Percentiles rank a stretch among this genome's conserved stretches.
Evolutionary conservation across 2,329 filamentous ascomycete species (phyloP).

Genomic region (Diaporthe destruens): DNA sequence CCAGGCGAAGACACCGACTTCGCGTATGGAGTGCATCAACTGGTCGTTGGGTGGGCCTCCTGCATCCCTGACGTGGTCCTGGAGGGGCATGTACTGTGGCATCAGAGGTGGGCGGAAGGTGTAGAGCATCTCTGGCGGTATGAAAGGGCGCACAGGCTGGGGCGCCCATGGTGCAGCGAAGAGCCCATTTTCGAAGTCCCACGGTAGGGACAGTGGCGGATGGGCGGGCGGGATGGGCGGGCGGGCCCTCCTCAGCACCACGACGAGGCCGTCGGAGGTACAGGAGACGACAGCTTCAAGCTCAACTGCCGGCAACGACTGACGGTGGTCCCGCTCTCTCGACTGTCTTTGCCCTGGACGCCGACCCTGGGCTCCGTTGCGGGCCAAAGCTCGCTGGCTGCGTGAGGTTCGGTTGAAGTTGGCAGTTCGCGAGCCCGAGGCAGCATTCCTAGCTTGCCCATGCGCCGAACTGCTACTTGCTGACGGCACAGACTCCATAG

Average conservation of each 20-base stretch:
- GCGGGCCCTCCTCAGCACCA: slow-evolving; percentile 80
- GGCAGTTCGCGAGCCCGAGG: slow-evolving; percentile 45
- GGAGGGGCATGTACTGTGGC: slow-evolving; percentile 59
- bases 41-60: slow-evolving; percentile 69
- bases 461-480: slow-evolving; percentile 33
- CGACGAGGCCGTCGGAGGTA: slow-evolving; percentile 88
- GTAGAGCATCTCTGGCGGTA: slow-evolving; percentile 57
- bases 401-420: slow-evolving; percentile 2
- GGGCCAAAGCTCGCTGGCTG: slow-evolving; percentile 7
- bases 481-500: slow-evolving; percentile 37
- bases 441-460: slow-evolving; percentile 18
- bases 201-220: slow-evolving; percentile 58
- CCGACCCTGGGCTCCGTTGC: slow-evolving; percentile 8
- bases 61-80: slow-evolving; percentile 58
- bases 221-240: slow-evolving; percentile 74
- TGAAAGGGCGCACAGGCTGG: slow-evolving; percentile 69
- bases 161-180: slow-evolving; percentile 86
- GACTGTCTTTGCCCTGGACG: slow-evolving; percentile 11
- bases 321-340: slow-evolving; percentile 43
- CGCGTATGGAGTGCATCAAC: slow-evolving; percentile 84
- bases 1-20: slow-evolving; percentile 92
- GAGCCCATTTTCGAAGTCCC: slow-evolving; percentile 70
- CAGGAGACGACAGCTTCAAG: slow-evolving; percentile 93
- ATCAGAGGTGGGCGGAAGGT: slow-evolving; percentile 58
- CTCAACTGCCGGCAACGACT: slow-evolving; percentile 68